These are phyloP conservation scores for Sclerotiophoma versabilis DNA, from an alignment of 2,329 filamentous ascomycete genomes.

Conservation along the genomic window DNA sequence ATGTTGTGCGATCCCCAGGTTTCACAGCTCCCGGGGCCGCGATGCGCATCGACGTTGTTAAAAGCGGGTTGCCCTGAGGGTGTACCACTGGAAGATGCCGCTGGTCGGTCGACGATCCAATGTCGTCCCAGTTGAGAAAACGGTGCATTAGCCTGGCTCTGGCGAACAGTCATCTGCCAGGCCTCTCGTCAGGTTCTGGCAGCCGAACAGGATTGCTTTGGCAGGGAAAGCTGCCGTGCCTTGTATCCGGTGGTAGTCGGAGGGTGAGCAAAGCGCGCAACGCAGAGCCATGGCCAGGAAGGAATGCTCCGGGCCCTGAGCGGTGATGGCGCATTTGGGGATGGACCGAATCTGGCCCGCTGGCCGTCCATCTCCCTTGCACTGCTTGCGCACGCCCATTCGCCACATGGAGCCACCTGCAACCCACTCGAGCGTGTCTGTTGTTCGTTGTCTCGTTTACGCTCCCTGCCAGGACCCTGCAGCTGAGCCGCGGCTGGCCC, in stretches of 20 bases:
- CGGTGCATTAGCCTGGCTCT: slow-evolving; percentile 21
- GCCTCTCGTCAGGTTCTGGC: slow-evolving; percentile 13
- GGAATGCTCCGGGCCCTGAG: slow-evolving; percentile 12
- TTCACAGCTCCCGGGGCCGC: slow-evolving; percentile 29
- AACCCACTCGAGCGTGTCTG: slow-evolving; percentile 12
- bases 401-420: slow-evolving; percentile 12
- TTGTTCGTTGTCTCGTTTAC: slow-evolving; percentile 17
- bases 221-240: neutral
- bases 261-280: slow-evolving; percentile 4
- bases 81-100: slow-evolving; percentile 23
- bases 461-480: slow-evolving; percentile 30
- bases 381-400: slow-evolving; percentile 1
- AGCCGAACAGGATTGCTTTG: neutral
- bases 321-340: neutral
- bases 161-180: slow-evolving; percentile 12
- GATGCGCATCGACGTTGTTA: slow-evolving; percentile 23
- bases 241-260: slow-evolving; percentile 1
- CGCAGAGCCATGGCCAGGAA: slow-evolving; percentile 8
- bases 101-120: slow-evolving; percentile 14
- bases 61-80: slow-evolving; percentile 20
- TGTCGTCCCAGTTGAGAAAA: slow-evolving; percentile 7
- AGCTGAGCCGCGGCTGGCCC: slow-evolving; percentile 22
- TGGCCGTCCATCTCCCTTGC: slow-evolving; percentile 1
- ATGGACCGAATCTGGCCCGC: slow-evolving; percentile 6
- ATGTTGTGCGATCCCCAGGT: slow-evolving; percentile 23